Evolutionary conservation across 116 monocot genomes (phyloP).

Genomic region (Zostera marina): DNA sequence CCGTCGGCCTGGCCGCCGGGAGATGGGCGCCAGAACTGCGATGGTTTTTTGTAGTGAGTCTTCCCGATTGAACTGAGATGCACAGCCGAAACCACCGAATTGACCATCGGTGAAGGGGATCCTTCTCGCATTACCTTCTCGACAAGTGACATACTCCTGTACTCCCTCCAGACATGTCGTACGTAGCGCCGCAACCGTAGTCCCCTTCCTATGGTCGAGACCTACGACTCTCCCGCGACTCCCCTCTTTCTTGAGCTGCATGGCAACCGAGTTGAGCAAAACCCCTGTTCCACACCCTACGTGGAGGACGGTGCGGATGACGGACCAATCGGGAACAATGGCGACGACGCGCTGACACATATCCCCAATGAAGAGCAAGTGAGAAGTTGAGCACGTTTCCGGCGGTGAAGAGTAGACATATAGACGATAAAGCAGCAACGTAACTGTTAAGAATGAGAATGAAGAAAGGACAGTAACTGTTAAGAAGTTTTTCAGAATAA

Average conservation of each 20-base stretch:
- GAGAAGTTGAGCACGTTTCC: slow-evolving; percentile 50
- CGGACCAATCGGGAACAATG: slow-evolving; percentile 57
- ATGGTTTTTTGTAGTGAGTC: neutral
- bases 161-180: slow-evolving; percentile 49
- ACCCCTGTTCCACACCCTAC: slow-evolving; percentile 55
- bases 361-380: slow-evolving; percentile 34
- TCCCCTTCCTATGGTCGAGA: slow-evolving; percentile 21
- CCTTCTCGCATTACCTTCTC: slow-evolving; percentile 46
- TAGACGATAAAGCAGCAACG: too few species aligned
- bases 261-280: slow-evolving; percentile 53
- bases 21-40: too few species aligned
- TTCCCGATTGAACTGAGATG: slow-evolving; percentile 9
- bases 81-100: slow-evolving; percentile 48
- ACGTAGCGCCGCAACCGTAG: slow-evolving; percentile 37
- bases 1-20: too few species aligned
- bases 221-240: slow-evolving; percentile 46
- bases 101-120: slow-evolving; percentile 53
- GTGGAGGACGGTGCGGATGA: too few species aligned
- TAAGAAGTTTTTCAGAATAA: too few species aligned
- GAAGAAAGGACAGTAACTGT: too few species aligned
- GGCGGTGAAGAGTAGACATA: too few species aligned
- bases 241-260: slow-evolving; percentile 41
- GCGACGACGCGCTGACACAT: slow-evolving; percentile 51
- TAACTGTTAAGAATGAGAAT: too few species aligned
- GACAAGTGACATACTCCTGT: slow-evolving; percentile 66